These are phyloP conservation scores for Haplosporangium sp. DNA, from an alignment of 371 early-diverging fungal species.

Conservation along the genomic window DNA sequence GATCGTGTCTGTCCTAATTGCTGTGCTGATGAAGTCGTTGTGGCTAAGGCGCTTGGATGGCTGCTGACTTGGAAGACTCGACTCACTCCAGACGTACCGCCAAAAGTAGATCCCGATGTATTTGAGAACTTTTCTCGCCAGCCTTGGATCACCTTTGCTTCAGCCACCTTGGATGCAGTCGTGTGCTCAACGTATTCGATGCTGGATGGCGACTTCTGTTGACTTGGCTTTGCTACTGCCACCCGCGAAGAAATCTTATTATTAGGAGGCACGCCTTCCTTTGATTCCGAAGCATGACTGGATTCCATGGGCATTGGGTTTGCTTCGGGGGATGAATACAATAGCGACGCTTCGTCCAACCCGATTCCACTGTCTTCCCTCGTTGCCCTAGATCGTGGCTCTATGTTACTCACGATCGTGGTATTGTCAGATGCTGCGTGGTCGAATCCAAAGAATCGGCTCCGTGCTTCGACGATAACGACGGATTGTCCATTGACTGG, in stretches of 20 bases:
- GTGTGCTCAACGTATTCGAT: too few species aligned
- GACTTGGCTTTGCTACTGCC: too few species aligned
- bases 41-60: neutral
- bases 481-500: too few species aligned
- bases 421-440: neutral
- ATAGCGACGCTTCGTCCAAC: slow-evolving; percentile 14
- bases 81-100: slow-evolving; percentile 18
- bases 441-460: slow-evolving; percentile 49
- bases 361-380: slow-evolving; percentile 48
- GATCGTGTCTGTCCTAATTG: too few species aligned
- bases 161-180: slow-evolving; percentile 15
- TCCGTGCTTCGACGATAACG: slow-evolving; percentile 28
- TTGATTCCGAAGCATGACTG: neutral
- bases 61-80: slow-evolving; percentile 23
- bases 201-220: too few species aligned
- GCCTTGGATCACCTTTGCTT: slow-evolving; percentile 37
- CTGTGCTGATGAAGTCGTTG: neutral
- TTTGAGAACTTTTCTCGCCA: slow-evolving; percentile 52
- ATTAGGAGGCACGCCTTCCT: neutral
- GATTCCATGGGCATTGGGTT: neutral
- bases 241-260: too few species aligned
- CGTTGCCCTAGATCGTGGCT: neutral
- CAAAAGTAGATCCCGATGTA: neutral
- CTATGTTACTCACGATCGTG: neutral
- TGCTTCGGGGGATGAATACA: neutral